These are phyloP conservation scores for Hericium rajendrae DNA, from an alignment of 768 basidiomycete species.

Conservation along the genomic window DNA sequence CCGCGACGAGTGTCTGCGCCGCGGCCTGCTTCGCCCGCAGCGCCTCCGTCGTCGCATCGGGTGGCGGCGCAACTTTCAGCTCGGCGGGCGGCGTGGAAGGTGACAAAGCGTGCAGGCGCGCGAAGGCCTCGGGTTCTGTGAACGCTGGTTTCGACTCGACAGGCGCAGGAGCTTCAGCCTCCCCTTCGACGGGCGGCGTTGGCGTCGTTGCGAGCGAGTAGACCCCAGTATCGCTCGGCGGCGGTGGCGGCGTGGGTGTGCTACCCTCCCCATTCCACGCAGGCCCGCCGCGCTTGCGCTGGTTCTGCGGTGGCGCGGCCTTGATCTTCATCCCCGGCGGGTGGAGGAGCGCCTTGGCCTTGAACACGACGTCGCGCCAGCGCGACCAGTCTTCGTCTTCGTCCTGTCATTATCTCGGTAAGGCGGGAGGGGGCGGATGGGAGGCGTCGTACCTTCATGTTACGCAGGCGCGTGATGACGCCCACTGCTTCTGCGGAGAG, in stretches of 20 bases:
- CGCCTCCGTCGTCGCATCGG: conserved; percentile 26
- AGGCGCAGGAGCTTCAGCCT: background rate
- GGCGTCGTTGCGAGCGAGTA: background rate
- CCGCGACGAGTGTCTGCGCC: conserved; percentile 22
- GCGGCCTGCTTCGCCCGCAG: conserved; percentile 10
- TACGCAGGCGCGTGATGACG: conserved; percentile 70
- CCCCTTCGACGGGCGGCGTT: background rate
- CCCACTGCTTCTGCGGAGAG: conserved; percentile 68
- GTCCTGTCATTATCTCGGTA: conserved; percentile 36
- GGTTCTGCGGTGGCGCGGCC: conserved; percentile 52
- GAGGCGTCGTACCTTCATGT: conserved; percentile 58
- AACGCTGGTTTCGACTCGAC: conserved; percentile 22
- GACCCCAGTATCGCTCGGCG: background rate
- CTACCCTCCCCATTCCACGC: conserved; percentile 2
- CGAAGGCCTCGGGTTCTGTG: conserved; percentile 40
- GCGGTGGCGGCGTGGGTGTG: background rate
- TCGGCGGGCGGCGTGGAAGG: conserved; percentile 3
- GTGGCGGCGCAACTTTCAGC: conserved; percentile 6
- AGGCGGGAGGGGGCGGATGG: background rate
- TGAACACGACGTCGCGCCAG: conserved; percentile 80
- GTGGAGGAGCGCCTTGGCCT: conserved; percentile 52
- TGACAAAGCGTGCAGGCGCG: conserved; percentile 14
- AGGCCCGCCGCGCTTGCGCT: conserved; percentile 50
- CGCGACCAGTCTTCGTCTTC: conserved; percentile 84
- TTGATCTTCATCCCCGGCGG: conserved; percentile 30